These are phyloP conservation scores for Fusarium acutatum DNA, from an alignment of 2,329 filamentous ascomycete species.

Conservation along the genomic window DNA sequence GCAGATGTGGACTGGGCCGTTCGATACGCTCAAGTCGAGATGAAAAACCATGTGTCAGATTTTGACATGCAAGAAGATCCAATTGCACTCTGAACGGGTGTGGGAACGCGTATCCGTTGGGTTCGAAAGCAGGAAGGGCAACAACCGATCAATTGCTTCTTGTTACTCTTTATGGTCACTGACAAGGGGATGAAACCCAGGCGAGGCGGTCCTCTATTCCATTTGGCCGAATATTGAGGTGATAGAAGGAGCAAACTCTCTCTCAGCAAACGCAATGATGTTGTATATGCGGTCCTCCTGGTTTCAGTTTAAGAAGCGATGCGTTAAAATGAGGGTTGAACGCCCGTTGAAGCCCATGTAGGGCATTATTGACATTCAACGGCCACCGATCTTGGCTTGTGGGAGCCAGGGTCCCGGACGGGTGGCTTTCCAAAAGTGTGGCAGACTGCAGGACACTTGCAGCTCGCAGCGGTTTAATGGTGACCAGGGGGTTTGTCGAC, in stretches of 20 bases:
- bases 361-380: constrained; percentile 25
- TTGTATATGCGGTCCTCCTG: neutral
- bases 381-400: constrained; percentile 24
- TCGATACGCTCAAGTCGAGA: constrained; percentile 27
- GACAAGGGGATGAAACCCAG: constrained; percentile 27
- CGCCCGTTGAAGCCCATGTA: constrained; percentile 19
- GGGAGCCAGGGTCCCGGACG: constrained; percentile 12
- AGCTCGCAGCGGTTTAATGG: constrained; percentile 24
- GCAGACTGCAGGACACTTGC: constrained; percentile 21
- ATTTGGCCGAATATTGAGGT: constrained; percentile 20
- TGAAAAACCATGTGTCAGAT: constrained; percentile 33
- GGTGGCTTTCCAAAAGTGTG: constrained; percentile 26
- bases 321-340: constrained; percentile 18
- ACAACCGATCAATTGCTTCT: constrained; percentile 9
- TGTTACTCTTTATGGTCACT: neutral
- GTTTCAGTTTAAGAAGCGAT: constrained; percentile 31
- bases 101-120: constrained; percentile 12
- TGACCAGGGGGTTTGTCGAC: constrained; percentile 14
- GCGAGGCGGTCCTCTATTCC: constrained; percentile 19
- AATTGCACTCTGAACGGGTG: constrained; percentile 11
- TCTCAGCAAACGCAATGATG: constrained; percentile 5
- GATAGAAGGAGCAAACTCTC: constrained; percentile 21
- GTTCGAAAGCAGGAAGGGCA: constrained; percentile 4
- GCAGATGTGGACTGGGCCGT: constrained; percentile 31
- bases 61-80: constrained; percentile 20